Percentiles rank a stretch among this genome's conserved stretches.
Conservation (phyloP, 352 stramenopile species). For the Thraustotheca clavata region DNA sequence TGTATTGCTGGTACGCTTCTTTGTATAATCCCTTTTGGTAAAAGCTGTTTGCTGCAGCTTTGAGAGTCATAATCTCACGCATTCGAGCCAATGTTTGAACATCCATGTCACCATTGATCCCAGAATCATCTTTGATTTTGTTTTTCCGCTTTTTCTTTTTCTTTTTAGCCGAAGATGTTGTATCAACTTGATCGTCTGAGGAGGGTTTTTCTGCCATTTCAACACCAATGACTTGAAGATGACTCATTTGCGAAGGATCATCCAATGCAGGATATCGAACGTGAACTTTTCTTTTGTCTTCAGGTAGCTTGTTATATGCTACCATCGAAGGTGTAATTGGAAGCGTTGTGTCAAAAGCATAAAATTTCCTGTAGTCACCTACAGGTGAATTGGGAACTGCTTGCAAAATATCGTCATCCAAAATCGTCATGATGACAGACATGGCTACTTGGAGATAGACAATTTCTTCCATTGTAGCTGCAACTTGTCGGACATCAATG, state of each 20-base stretch:
- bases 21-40: constrained; percentile 17
- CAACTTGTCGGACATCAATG: constrained; percentile 18
- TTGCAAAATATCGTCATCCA: constrained; percentile 5
- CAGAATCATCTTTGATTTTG: neutral
- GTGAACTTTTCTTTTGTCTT: neutral
- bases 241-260: constrained; percentile 6
- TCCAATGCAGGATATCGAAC: constrained; percentile 11
- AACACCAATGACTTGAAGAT: constrained; percentile 3
- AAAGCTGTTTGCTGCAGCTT: constrained; percentile 16
- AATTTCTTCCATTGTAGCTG: constrained; percentile 15
- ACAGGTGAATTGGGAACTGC: constrained; percentile 10
- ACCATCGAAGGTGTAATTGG: neutral
- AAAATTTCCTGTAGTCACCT: constrained; percentile 20
- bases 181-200: neutral
- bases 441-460: constrained; percentile 19
- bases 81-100: constrained; percentile 5
- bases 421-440: constrained; percentile 12
- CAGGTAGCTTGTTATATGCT: neutral
- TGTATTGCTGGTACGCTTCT: constrained; percentile 16
- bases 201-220: neutral
- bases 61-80: constrained; percentile 19
- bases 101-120: constrained; percentile 1
- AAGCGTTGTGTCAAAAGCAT: constrained; percentile 18
- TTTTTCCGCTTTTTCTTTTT: constrained; percentile 18
- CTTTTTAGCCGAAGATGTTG: constrained; percentile 4